Evolutionary conservation across 441 rosid genomes (phyloP).

Genomic region (Geranium incanum): DNA sequence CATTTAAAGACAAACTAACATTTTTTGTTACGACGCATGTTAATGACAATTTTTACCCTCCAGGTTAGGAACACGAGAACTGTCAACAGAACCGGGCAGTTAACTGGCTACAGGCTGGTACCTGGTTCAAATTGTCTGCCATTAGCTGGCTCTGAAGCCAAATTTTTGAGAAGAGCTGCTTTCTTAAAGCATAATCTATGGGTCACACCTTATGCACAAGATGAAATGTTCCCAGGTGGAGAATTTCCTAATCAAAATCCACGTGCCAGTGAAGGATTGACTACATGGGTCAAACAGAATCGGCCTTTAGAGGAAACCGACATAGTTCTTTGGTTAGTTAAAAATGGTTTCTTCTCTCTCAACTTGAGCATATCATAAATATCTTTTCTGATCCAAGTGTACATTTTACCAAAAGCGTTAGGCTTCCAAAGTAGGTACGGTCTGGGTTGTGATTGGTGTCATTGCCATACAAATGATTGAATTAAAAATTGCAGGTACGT

Average conservation of each 20-base stretch:
- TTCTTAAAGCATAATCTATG: slow-evolving; percentile 75
- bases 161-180: slow-evolving; percentile 71
- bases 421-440: too few relatives aligned
- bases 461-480: background rate
- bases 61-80: slow-evolving; percentile 83
- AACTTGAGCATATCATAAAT: background rate
- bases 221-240: slow-evolving; percentile 77
- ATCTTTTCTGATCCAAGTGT: too few relatives aligned
- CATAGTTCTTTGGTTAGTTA: slow-evolving; percentile 61
- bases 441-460: background rate
- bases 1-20: background rate
- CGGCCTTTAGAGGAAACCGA: slow-evolving; percentile 70
- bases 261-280: slow-evolving; percentile 68
- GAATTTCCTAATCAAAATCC: slow-evolving; percentile 89
- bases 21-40: background rate
- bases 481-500: slow-evolving; percentile 47
- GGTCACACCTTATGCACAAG: slow-evolving; percentile 59
- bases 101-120: slow-evolving; percentile 71
- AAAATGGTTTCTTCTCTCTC: background rate
- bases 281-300: slow-evolving; percentile 75
- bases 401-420: too few relatives aligned
- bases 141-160: slow-evolving; percentile 68
- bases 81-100: slow-evolving; percentile 72
- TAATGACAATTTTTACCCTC: slow-evolving; percentile 12
- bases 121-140: slow-evolving; percentile 85